Evolutionary conservation across 73 alveolate genomes (phyloP), one percentile per base, ranked within the genome.

Genomic region (Paramecium primaurelia): DNA sequence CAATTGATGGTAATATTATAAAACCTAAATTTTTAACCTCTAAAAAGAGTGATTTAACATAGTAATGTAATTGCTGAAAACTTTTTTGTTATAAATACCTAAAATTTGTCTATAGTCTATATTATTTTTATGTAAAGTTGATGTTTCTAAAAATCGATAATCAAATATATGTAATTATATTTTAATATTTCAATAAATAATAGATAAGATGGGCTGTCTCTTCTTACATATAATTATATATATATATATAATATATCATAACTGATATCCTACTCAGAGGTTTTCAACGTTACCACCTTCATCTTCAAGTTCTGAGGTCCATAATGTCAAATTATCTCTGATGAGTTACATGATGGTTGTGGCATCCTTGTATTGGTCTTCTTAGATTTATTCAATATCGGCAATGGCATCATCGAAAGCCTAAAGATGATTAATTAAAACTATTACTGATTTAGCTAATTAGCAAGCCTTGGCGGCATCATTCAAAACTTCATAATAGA

Each of bases 371-470:
- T 95, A 95, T 86, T 93, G 92, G 44, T 94, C 98, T 86, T 96
- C 98, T 60, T 93, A 93, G 77, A 95, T 94, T 80, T 95, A 93
- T 84, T 97, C 99, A 51, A 97, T 93, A 59, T 97, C 98, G 36
- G 96, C 98, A 71, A 95, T 96, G 45, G 98, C 99, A 83, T 96
- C 99, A 92, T 97, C 98, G 75, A 94, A 75, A 36, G 96, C 98
- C 86, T 96, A 94, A 5, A 64, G 42, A 85, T 92, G 92, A 73
- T 92, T 95, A 93, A 12, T 59, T 96, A 71, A 93, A 92, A 96
- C 96, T 59, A 98, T 68, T 87, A 42, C 94, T 86, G 71, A 95
- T 86, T 95, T 96, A 42, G 99, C 99, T 49, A 97, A 92, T 86
- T 93, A 88, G 94, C 97, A 95, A 58, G 99, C 99, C 73, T 95